Conservation (phyloP, 225 moss, liverwort and hornwort genomes). For the Marchantia paleacea region DNA sequence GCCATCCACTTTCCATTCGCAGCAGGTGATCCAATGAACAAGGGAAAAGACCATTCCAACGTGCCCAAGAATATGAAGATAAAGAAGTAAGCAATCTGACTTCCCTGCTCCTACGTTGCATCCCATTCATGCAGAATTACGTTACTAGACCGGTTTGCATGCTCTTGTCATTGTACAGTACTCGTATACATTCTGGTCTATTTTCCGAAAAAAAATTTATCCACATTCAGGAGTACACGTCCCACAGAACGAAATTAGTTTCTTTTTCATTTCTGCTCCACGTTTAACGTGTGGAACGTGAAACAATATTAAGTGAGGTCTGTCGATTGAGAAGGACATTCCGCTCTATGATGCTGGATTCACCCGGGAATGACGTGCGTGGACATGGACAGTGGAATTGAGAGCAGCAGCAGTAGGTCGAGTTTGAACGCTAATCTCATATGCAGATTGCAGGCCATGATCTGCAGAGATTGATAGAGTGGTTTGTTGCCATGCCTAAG, state of each 20-base stretch:
- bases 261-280: neutral
- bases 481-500: neutral
- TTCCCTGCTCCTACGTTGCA: neutral
- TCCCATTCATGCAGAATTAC: neutral
- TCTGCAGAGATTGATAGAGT: neutral
- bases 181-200: neutral
- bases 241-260: neutral
- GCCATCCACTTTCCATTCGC: constrained; percentile 10
- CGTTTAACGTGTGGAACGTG: neutral
- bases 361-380: neutral
- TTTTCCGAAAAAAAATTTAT: too few species aligned
- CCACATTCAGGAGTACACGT: neutral
- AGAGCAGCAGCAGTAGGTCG: neutral
- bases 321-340: neutral
- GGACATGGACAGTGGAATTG: neutral
- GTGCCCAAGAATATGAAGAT: neutral
- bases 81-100: neutral
- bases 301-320: neutral
- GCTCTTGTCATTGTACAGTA: neutral
- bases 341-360: neutral
- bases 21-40: neutral
- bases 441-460: neutral
- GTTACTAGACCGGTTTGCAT: too few species aligned
- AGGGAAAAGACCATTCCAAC: neutral
- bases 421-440: neutral